Evolutionary conservation across 2,329 filamentous ascomycete genomes (phyloP).

Genomic region (Anisogramma anomala): DNA sequence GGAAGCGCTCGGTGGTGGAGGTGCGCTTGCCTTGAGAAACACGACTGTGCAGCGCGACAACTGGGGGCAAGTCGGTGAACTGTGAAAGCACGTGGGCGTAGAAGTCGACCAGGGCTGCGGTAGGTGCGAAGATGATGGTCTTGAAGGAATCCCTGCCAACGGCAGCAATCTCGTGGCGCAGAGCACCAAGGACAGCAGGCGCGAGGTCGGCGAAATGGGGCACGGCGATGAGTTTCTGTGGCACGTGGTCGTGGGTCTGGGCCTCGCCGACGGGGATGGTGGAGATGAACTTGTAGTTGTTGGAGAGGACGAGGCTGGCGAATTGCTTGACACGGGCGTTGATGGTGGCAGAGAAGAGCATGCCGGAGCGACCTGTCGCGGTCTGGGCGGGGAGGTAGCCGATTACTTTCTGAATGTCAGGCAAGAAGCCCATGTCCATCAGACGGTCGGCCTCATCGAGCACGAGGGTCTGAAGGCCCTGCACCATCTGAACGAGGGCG

Average conservation of each 20-base stretch:
- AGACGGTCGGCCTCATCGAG: conserved; percentile 91
- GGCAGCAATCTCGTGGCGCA: conserved; percentile 32
- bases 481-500: conserved; percentile 53
- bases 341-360: conserved; percentile 80
- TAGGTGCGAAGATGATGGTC: conserved; percentile 70
- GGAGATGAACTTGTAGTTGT: conserved; percentile 67
- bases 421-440: conserved; percentile 82
- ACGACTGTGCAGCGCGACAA: conserved; percentile 38
- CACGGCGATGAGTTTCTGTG: conserved; percentile 58
- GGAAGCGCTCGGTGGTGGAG: conserved; percentile 51
- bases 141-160: conserved; percentile 51
- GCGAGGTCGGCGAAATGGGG: conserved; percentile 60
- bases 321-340: conserved; percentile 67
- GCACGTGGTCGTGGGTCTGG: conserved; percentile 65
- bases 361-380: conserved; percentile 53
- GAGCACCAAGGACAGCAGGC: conserved; percentile 45
- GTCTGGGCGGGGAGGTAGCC: conserved; percentile 53
- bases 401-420: conserved; percentile 65
- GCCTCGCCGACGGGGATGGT: conserved; percentile 65
- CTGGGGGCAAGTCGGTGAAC: conserved; percentile 30
- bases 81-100: conserved; percentile 34
- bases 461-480: conserved; percentile 62
- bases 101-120: conserved; percentile 40
- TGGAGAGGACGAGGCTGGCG: conserved; percentile 56
- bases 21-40: conserved; percentile 39